Evolutionary conservation across 306 rosid species (phyloP).

Genomic region (Quillaja saponaria): DNA sequence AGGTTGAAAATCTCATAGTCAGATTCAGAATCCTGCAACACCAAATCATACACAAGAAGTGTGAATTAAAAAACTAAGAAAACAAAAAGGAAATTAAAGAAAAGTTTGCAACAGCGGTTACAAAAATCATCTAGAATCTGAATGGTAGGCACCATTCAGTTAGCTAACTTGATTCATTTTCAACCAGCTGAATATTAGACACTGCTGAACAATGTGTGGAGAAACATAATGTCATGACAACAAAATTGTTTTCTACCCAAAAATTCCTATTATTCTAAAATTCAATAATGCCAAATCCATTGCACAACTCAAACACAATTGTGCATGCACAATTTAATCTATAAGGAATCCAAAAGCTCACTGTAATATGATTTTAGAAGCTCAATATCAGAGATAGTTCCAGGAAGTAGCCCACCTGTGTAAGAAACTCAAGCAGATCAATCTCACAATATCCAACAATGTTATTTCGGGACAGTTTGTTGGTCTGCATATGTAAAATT

Average conservation of each 20-base stretch:
- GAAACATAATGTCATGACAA: neutral
- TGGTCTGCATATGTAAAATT: slow-evolving; percentile 65
- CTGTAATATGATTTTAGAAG: neutral
- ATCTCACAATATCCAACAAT: slow-evolving; percentile 88
- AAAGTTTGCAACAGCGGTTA: slow-evolving; percentile 17
- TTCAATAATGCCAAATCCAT: neutral
- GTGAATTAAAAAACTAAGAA: slow-evolving; percentile 14
- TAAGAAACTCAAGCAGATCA: slow-evolving; percentile 80
- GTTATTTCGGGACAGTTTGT: slow-evolving; percentile 71
- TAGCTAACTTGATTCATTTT: neutral
- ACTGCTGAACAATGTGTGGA: neutral
- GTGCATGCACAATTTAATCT: neutral
- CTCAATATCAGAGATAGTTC: neutral
- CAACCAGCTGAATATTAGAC: neutral
- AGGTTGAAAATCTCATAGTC: slow-evolving; percentile 52
- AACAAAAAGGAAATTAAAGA: slow-evolving; percentile 15
- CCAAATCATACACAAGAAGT: slow-evolving; percentile 26
- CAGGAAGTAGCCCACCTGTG: slow-evolving; percentile 53
- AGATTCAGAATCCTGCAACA: slow-evolving; percentile 63
- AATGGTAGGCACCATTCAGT: neutral
- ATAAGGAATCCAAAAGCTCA: neutral
- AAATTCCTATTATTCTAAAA: no score
- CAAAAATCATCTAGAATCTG: neutral
- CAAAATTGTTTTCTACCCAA: neutral
- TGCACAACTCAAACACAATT: neutral